Evolutionary conservation across 345 rosid genomes (phyloP), one percentile per base, ranked within the genome.

Genomic region (Psidium guajava): DNA sequence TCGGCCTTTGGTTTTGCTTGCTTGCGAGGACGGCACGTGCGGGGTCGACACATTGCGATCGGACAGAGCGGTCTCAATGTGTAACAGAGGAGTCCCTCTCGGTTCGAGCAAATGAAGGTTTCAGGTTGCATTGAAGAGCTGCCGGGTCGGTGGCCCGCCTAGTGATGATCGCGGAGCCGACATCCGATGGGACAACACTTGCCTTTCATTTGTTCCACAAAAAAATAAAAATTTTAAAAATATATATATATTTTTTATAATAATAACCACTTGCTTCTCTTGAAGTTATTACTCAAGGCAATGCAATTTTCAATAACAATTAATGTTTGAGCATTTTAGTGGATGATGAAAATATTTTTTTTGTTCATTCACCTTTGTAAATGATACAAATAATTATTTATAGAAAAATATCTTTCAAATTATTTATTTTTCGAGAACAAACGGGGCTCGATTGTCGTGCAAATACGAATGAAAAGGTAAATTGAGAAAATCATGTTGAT

Each of bases 401-500:
- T 18, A 28, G 20, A 5, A 64, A 6, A 15, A 64, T 16, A 9
- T 18, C 8, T 69, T 11, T 4, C 0, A 69, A 36, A 32, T 18
- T 1, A 69, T 18, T 36, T 0, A 8, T 69, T 8, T 36, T 4
- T 0, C 0, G 0, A 0, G 0, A 18, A 18, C 20, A 0, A 18
- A 0, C 18, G 2, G 2, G 0, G 3, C 1, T 18, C 36, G 22
- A 69, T 69, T 0, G 0, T 18, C 20, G 24, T 0, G 0, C 2
- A 0, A 69, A 36, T 36, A 18, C 1, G 6, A 69, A 20, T 4
- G 80, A 69, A 36, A 69, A 69, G 18, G 25, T 69, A 18, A 69
- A 36, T 69, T 36, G 47, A 32, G 47, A 8, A 18, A 0, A 4
- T 8, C 5, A 5, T 32, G 20, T 69, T 32, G 3, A 16, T 32